Conservation (phyloP, 257 asterid species). For the Leonotis leonurus region DNA sequence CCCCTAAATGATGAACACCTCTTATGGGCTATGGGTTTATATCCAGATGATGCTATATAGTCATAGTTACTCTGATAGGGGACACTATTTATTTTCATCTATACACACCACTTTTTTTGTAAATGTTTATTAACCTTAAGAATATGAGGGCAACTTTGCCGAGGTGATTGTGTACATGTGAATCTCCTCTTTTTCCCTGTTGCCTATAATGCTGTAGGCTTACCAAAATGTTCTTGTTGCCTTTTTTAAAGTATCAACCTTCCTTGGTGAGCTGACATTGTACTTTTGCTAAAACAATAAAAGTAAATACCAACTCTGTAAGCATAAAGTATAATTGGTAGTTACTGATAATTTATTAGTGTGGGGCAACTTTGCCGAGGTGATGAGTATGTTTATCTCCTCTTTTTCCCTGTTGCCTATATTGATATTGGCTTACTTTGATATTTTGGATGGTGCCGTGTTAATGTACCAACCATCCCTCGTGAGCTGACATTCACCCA, state of each 20-base stretch:
- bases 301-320: background rate
- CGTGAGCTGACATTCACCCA: background rate
- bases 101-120: too few relatives aligned
- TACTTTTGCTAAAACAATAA: background rate
- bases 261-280: conserved; percentile 4
- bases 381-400: conserved; percentile 39
- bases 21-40: conserved; percentile 28
- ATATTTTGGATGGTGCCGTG: conserved; percentile 2
- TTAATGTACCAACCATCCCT: background rate
- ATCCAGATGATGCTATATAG: conserved; percentile 33
- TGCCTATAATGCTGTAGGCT: conserved; percentile 39
- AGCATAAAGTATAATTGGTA: background rate
- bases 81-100: background rate
- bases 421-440: conserved; percentile 17
- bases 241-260: background rate
- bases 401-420: conserved; percentile 75
- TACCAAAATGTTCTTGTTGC: conserved; percentile 7
- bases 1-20: conserved; percentile 32
- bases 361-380: conserved; percentile 71
- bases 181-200: conserved; percentile 73
- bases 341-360: background rate
- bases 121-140: background rate
- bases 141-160: conserved; percentile 75
- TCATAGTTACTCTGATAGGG: conserved; percentile 54
- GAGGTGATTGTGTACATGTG: conserved; percentile 36